These are phyloP conservation scores for Paratinospora sagittata DNA, from an alignment of 164 flowering plant species.

Conservation along the genomic window DNA sequence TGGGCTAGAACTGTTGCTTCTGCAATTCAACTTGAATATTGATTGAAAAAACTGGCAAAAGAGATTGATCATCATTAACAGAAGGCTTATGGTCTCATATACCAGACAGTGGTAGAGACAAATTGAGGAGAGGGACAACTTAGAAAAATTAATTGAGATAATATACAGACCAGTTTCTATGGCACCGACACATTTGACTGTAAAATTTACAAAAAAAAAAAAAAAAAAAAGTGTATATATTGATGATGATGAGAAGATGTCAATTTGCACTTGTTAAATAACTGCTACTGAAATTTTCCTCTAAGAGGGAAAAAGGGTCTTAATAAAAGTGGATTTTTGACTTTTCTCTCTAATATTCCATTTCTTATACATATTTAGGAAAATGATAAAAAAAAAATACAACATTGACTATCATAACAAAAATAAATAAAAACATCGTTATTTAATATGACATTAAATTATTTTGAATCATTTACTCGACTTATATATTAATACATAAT, in stretches of 20 bases:
- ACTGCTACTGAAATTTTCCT: neutral
- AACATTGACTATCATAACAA: too few species aligned
- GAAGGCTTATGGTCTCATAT: neutral
- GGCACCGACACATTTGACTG: neutral
- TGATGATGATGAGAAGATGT: neutral
- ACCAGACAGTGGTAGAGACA: neutral
- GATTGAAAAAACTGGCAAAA: neutral
- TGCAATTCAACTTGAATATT: constrained; percentile 25
- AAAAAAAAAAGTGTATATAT: too few species aligned
- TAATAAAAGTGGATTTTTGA: too few species aligned
- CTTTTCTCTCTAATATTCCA: too few species aligned
- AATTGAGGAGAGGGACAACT: too few species aligned
- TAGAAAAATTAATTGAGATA: neutral
- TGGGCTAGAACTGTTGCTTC: constrained; percentile 65
- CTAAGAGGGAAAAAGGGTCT: neutral
- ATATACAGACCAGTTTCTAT: too few species aligned
- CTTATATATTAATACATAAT: too few species aligned
- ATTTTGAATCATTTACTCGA: too few species aligned
- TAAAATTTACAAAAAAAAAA: neutral
- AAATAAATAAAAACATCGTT: too few species aligned
- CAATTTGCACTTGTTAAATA: neutral
- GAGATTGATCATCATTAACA: neutral
- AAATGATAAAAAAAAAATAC: too few species aligned
- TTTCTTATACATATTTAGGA: too few species aligned
- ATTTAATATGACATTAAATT: too few species aligned